These are phyloP conservation scores for Fusarium albidum DNA, from an alignment of 2,329 filamentous ascomycete genomes.

Conservation along the genomic window DNA sequence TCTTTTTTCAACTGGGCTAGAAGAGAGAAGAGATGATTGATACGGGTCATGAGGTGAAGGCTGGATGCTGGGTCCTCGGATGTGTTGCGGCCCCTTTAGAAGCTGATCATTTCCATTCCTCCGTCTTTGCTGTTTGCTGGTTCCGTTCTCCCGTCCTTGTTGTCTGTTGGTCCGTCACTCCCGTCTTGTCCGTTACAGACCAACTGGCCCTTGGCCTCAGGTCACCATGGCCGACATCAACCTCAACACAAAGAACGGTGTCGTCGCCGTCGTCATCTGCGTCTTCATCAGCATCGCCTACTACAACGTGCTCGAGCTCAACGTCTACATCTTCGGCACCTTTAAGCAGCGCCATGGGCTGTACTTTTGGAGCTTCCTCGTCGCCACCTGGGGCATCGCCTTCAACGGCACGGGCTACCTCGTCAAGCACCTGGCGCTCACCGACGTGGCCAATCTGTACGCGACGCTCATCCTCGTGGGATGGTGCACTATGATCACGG, in stretches of 20 bases:
- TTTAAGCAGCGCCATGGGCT: slow-evolving; percentile 45
- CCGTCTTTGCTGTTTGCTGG: neutral
- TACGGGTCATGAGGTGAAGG: no score
- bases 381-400: slow-evolving; percentile 44
- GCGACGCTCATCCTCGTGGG: slow-evolving; percentile 42
- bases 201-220: neutral
- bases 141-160: neutral
- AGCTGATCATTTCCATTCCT: neutral
- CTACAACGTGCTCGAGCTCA: slow-evolving; percentile 47
- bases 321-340: slow-evolving; percentile 41
- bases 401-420: slow-evolving; percentile 55
- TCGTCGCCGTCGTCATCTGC: slow-evolving; percentile 28
- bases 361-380: slow-evolving; percentile 50
- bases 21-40: no score
- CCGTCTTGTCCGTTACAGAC: neutral
- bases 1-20: no score
- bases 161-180: neutral
- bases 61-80: no score
- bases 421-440: slow-evolving; percentile 46
- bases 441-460: slow-evolving; percentile 21
- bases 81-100: no score
- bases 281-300: slow-evolving; percentile 39
- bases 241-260: slow-evolving; percentile 22
- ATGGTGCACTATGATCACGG: slow-evolving; percentile 63
- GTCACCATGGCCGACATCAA: slow-evolving; percentile 8